phyloP scores from a whole-genome alignment of 1,284 basidiomycete genomes.

The Veloboletus limbatus region DNA sequence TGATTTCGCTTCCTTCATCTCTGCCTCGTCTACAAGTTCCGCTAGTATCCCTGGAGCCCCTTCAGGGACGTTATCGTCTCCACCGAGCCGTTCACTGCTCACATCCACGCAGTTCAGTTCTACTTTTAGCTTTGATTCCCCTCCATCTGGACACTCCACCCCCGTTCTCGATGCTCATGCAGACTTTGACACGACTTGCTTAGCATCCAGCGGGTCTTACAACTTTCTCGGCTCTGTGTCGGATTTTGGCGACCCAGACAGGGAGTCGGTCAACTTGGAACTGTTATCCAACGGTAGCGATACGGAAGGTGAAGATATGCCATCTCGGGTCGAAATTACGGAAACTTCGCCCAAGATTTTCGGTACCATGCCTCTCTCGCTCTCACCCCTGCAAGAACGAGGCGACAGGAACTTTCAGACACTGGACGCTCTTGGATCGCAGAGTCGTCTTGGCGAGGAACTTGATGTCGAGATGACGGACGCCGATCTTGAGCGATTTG shows the following conservation, averaged over 20 bases:
- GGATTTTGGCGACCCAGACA: conserved; percentile 41
- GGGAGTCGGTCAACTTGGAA: conserved; percentile 20
- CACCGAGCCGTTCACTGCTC: conserved; percentile 8
- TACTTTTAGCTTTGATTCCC: conserved; percentile 25
- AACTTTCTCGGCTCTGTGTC: conserved; percentile 48
- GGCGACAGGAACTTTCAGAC: conserved; percentile 4
- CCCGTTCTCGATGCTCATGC: conserved; percentile 21
- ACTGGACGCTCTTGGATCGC: neutral
- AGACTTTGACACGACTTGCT: conserved; percentile 13
- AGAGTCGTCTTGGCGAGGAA: conserved; percentile 15
- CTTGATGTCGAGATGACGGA: conserved; percentile 30
- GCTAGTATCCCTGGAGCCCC: conserved; percentile 1
- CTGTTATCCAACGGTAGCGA: conserved; percentile 23
- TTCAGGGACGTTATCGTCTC: conserved; percentile 11
- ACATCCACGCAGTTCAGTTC: conserved; percentile 21
- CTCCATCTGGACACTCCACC: conserved; percentile 23
- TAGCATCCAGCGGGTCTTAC: conserved; percentile 37
- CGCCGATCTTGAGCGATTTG: conserved; percentile 49
- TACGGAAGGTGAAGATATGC: conserved; percentile 40
- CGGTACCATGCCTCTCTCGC: conserved; percentile 31
- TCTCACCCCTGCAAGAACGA: conserved; percentile 21
- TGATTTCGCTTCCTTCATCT: conserved; percentile 72
- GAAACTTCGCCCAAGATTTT: conserved; percentile 57
- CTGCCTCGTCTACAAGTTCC: conserved; percentile 41
- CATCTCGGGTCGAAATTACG: conserved; percentile 50